A percentile compares a stretch with the other conserved stretches of the same genome.
These are phyloP conservation scores for Spathaspora sp. DNA, from an alignment of 805 yeast genomes.

Conservation along the genomic window DNA sequence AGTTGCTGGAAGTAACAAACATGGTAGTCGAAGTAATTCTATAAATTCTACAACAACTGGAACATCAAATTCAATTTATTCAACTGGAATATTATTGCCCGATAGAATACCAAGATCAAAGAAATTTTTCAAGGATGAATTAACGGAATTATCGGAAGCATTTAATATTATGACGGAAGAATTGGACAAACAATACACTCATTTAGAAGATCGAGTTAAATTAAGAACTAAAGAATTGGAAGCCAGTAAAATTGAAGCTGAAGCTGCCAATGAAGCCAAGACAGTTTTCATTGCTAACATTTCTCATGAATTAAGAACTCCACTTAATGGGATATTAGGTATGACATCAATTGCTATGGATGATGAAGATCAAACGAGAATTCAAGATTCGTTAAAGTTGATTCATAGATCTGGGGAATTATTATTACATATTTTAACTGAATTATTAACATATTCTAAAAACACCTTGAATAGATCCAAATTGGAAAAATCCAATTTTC, in stretches of 20 bases:
- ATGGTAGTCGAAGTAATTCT: slow-evolving; percentile 15
- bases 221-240: slow-evolving; percentile 86
- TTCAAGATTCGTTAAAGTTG: slow-evolving; percentile 72
- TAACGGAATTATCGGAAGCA: slow-evolving; percentile 82
- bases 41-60: slow-evolving; percentile 26
- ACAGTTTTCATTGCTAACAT: slow-evolving; percentile 45
- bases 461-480: slow-evolving; percentile 82
- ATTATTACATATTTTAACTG: slow-evolving; percentile 83
- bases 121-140: slow-evolving; percentile 70
- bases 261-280: slow-evolving; percentile 94
- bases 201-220: slow-evolving; percentile 82
- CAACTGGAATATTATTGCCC: slow-evolving; percentile 39
- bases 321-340: slow-evolving; percentile 92
- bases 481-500: slow-evolving; percentile 79
- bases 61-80: slow-evolving; percentile 36
- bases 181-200: slow-evolving; percentile 75
- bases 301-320: slow-evolving; percentile 77
- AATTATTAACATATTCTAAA: slow-evolving; percentile 85
- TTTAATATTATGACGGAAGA: slow-evolving; percentile 91
- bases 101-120: slow-evolving; percentile 31
- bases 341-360: slow-evolving; percentile 94
- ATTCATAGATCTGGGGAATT: slow-evolving; percentile 91
- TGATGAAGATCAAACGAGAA: slow-evolving; percentile 64
- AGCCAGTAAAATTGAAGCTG: slow-evolving; percentile 84
- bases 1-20: not conserved